Evolutionary conservation across 495 filamentous ascomycete genomes (phyloP).

Genomic region (Neurospora tetraspora): DNA sequence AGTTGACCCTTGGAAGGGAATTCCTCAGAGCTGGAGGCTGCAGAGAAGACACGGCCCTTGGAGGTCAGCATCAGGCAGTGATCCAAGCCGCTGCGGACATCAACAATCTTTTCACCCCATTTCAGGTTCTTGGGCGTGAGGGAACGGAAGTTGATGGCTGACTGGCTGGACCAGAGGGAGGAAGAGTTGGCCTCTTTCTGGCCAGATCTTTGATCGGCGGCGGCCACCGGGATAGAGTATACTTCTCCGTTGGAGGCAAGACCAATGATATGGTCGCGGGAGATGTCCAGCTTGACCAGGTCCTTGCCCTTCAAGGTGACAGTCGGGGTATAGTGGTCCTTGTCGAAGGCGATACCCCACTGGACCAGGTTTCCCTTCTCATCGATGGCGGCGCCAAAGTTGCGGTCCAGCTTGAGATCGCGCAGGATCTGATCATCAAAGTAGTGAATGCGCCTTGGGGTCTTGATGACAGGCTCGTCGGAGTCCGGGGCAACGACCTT

Average conservation of each 20-base stretch:
- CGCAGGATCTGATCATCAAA: conserved; percentile 80
- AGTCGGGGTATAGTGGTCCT: conserved; percentile 39
- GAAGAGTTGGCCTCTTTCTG: conserved; percentile 52
- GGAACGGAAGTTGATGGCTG: conserved; percentile 50
- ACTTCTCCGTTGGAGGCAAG: conserved; percentile 68
- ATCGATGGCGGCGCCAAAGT: conserved; percentile 79
- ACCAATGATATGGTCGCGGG: conserved; percentile 72
- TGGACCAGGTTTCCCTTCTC: conserved; percentile 86
- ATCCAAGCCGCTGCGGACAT: conserved; percentile 68
- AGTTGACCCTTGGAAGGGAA: conserved; percentile 82
- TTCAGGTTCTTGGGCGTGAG: conserved; percentile 55
- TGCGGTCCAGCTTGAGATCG: conserved; percentile 75
- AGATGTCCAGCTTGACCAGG: conserved; percentile 59
- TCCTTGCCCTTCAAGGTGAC: conserved; percentile 75
- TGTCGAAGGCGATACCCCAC: conserved; percentile 74
- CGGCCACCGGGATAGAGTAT: conserved; percentile 76
- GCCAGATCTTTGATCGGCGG: conserved; percentile 53
- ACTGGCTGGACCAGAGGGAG: conserved; percentile 61
- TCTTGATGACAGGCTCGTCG: conserved; percentile 64
- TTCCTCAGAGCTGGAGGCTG: conserved; percentile 62
- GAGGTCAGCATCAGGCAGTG: conserved; percentile 82
- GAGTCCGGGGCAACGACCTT: conserved; percentile 77
- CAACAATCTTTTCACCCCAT: conserved; percentile 64
- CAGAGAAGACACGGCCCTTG: conserved; percentile 74
- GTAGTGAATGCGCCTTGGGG: conserved; percentile 64